phyloP scores from a whole-genome alignment of 805 yeast species.

The Candida dajiaensis region DNA sequence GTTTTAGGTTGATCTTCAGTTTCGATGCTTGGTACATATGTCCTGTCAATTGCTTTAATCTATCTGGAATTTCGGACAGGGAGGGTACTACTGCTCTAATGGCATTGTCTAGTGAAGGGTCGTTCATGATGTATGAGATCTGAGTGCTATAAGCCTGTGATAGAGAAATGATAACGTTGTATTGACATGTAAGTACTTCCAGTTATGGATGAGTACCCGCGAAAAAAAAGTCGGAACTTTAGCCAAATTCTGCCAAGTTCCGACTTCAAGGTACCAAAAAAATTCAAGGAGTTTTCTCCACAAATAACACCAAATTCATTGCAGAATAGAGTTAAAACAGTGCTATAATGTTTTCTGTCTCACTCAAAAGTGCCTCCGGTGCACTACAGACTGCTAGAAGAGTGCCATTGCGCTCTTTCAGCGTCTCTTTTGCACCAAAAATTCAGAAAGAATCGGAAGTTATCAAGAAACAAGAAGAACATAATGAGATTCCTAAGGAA shows the following conservation, averaged over 20 bases:
- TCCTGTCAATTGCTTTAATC: constrained; percentile 25
- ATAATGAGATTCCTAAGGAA: constrained; percentile 42
- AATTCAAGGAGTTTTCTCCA: not conserved
- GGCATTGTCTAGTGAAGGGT: constrained; percentile 23
- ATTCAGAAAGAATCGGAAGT: constrained; percentile 3
- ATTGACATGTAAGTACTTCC: too few relatives aligned
- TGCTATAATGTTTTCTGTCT: not conserved
- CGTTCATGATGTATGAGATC: not conserved
- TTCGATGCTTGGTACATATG: constrained; percentile 43
- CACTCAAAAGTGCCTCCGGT: not conserved
- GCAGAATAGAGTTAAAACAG: too few relatives aligned
- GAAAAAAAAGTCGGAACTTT: not conserved
- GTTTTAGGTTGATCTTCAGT: constrained; percentile 41
- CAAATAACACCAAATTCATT: not conserved
- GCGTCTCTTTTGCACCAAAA: not conserved
- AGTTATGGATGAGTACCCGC: too few relatives aligned
- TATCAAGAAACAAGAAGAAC: constrained; percentile 18
- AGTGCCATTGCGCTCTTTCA: not conserved
- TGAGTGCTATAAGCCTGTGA: not conserved
- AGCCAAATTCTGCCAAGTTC: too few relatives aligned
- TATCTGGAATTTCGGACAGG: constrained; percentile 36
- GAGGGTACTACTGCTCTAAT: constrained; percentile 48
- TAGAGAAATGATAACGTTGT: too few relatives aligned
- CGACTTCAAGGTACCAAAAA: not conserved
- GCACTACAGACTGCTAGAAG: not conserved